Evolutionary conservation across 768 basidiomycete species (phyloP).

Genomic region (Boletus bicolor): DNA sequence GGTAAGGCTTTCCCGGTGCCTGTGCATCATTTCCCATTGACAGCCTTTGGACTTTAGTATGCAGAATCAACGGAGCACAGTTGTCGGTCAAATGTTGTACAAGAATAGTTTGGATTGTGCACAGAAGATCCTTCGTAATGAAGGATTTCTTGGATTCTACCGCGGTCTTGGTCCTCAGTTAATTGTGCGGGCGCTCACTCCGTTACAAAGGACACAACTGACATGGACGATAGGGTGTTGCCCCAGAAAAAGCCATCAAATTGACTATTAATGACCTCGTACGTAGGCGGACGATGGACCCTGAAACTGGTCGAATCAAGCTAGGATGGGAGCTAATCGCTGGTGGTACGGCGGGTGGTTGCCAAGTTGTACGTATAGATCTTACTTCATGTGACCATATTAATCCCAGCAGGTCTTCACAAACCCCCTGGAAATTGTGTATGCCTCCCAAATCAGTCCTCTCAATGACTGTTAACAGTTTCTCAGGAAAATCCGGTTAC

Average conservation of each 20-base stretch:
- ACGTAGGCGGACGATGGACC: conserved; percentile 80
- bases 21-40: background rate
- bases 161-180: conserved; percentile 94
- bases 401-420: conserved; percentile 74
- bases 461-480: background rate
- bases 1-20: conserved; percentile 38
- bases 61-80: conserved; percentile 96
- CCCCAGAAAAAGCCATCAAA: conserved; percentile 98
- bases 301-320: conserved; percentile 92
- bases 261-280: conserved; percentile 94
- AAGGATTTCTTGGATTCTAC: conserved; percentile 95
- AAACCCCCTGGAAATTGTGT: conserved; percentile 96
- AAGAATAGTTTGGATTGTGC: conserved; percentile 96
- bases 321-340: conserved; percentile 89
- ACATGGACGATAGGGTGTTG: conserved; percentile 65
- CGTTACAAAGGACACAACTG: background rate
- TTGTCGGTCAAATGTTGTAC: conserved; percentile 96
- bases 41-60: conserved; percentile 48
- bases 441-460: conserved; percentile 28
- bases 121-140: conserved; percentile 88
- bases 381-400: conserved; percentile 10
- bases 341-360: conserved; percentile 91
- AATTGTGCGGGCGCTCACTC: conserved; percentile 49
- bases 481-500: conserved; percentile 84
- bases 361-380: conserved; percentile 82